Evolutionary conservation across 2,329 filamentous ascomycete species (phyloP).

Genomic region (Lecanosticta acicola): DNA sequence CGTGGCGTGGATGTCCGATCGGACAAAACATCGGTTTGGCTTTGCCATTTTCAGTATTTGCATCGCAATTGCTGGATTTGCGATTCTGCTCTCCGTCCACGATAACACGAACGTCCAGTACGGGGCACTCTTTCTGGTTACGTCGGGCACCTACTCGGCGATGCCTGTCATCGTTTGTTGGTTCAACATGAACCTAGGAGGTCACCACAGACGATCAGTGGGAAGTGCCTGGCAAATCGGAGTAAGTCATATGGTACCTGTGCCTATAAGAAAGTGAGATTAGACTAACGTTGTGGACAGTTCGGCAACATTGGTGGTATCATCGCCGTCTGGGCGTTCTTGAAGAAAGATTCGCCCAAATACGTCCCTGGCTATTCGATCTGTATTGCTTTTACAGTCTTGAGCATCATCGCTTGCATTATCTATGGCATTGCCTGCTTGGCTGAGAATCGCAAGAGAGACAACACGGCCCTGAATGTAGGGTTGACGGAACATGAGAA

Average conservation of each 20-base stretch:
- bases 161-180: slow-evolving; percentile 66
- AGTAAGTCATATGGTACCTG: neutral
- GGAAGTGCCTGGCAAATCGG: slow-evolving; percentile 48
- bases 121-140: slow-evolving; percentile 73
- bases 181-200: slow-evolving; percentile 49
- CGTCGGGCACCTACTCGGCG: slow-evolving; percentile 65
- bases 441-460: slow-evolving; percentile 56
- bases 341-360: slow-evolving; percentile 56
- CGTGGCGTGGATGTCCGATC: slow-evolving; percentile 67
- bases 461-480: slow-evolving; percentile 42
- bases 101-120: slow-evolving; percentile 65
- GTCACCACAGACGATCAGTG: slow-evolving; percentile 46
- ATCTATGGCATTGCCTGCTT: slow-evolving; percentile 56
- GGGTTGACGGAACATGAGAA: slow-evolving; percentile 58
- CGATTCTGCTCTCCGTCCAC: slow-evolving; percentile 66
- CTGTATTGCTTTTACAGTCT: slow-evolving; percentile 64
- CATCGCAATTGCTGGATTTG: slow-evolving; percentile 68
- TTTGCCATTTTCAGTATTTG: slow-evolving; percentile 66
- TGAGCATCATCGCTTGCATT: slow-evolving; percentile 58
- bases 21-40: slow-evolving; percentile 63
- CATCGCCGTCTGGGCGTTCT: slow-evolving; percentile 48
- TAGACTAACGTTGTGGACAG: neutral
- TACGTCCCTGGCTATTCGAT: slow-evolving; percentile 73
- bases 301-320: slow-evolving; percentile 49
- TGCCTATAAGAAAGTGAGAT: neutral